Conservation (phyloP, 1,284 basidiomycete species). For the Mycena citricolor region DNA sequence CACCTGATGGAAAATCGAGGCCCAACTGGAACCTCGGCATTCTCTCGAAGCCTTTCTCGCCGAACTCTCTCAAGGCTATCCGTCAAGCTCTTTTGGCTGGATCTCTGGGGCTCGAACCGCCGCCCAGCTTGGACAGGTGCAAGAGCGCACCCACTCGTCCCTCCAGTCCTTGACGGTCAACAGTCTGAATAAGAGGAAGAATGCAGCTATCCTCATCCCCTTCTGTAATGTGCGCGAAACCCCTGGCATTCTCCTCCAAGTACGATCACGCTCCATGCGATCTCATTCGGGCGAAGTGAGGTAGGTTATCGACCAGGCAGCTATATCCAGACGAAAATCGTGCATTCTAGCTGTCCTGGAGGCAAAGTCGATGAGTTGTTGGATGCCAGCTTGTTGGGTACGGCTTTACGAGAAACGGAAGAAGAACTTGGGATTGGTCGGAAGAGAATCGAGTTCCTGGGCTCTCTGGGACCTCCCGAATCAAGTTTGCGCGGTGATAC, state of each 20-base stretch:
- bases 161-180: not conserved
- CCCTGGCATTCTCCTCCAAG: constrained; percentile 70
- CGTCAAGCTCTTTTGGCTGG: constrained; percentile 37
- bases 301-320: constrained; percentile 37
- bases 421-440: constrained; percentile 71
- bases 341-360: constrained; percentile 67
- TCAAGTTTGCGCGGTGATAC: constrained; percentile 56
- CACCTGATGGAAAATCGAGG: constrained; percentile 1
- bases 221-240: constrained; percentile 67
- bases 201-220: constrained; percentile 73
- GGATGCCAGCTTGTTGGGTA: constrained; percentile 51
- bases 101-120: constrained; percentile 22
- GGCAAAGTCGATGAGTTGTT: constrained; percentile 64
- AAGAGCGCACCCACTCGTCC: not conserved
- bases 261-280: constrained; percentile 64
- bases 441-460: constrained; percentile 61
- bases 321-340: not conserved
- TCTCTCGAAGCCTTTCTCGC: constrained; percentile 36
- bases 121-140: constrained; percentile 23
- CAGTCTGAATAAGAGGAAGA: constrained; percentile 10
- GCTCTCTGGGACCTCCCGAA: constrained; percentile 62
- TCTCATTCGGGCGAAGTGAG: constrained; percentile 81
- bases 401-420: constrained; percentile 69
- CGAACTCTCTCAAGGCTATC: constrained; percentile 37
- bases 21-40: constrained; percentile 8